Base-by-base conservation (phyloP, 345 rosid species). In the Eucalyptus paniculata region DNA sequence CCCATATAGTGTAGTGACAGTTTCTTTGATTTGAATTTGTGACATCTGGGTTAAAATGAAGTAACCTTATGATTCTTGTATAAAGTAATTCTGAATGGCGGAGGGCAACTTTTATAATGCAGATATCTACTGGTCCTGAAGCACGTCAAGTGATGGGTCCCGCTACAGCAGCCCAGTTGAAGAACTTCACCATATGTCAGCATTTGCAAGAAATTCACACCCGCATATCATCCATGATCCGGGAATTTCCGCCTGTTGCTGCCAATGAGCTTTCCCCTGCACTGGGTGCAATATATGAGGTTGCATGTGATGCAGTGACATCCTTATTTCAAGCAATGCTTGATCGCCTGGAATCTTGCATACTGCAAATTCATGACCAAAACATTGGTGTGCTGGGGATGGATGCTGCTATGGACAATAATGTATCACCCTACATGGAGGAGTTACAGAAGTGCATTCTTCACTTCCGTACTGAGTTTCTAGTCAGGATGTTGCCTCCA, bases 111-210 rank as follows among this genome's bases (percentile, higher is more conserved):
- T 91, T 72, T 88, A 51, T 88, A 89, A 95, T 90, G 80, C 98
- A 97, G 99, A 97, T 98, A 92, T 98, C 99, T 62, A 93, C 99
- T 58, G 99, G 99, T 91, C 98, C 95, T 51, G 99, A 98, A 93
- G 97, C 98, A 32, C 99, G 99, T 51, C 98, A 97, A 92, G 92
- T 98, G 72, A 90, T 94, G 37, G 99, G 95, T 90, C 96, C 98
- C 80, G 99, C 98, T 88, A 97, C 98, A 67, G 86, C 95, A 80
- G 97, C 99, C 77, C 99, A 98, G 90, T 88, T 96, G 93, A 95
- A 93, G 93, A 98, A 97, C 92, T 98, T 97, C 88, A 95, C 96
- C 40, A 93, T 98, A 89, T 96, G 97, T 90, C 98, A 96, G 92
- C 99, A 95, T 94, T 93, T 98, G 90, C 99, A 98, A 93, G 98